Conservation (phyloP, 805 yeast genomes). For the Starmerella davenportii region DNA sequence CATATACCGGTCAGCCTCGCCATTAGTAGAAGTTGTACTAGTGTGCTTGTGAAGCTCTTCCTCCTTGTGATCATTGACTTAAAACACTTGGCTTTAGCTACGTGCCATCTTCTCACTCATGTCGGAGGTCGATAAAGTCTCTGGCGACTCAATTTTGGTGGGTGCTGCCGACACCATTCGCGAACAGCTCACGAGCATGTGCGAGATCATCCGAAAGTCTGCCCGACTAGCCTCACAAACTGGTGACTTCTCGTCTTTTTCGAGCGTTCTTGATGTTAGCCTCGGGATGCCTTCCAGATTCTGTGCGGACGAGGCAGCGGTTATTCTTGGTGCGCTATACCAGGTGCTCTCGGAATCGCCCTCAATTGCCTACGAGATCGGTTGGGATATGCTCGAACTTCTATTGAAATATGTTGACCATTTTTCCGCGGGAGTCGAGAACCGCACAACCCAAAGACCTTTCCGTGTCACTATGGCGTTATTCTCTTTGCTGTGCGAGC, state of each 20-base stretch:
- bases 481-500: conserved; percentile 44
- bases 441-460: conserved; percentile 25
- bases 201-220: background rate
- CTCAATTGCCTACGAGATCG: conserved; percentile 45
- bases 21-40: no score
- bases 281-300: conserved; percentile 33
- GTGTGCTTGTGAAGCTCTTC: no score
- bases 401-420: conserved; percentile 34
- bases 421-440: conserved; percentile 5
- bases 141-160: background rate
- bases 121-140: background rate
- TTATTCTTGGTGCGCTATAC: conserved; percentile 15
- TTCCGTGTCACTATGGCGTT: conserved; percentile 19
- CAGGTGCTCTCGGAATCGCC: conserved; percentile 31
- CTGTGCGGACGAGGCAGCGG: conserved; percentile 30
- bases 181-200: background rate
- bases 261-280: conserved; percentile 53
- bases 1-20: no score
- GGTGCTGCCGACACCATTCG: background rate
- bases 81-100: no score
- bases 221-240: conserved; percentile 22
- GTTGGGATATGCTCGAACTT: conserved; percentile 80
- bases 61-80: no score
- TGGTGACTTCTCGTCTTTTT: conserved; percentile 48
- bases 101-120: no score